Evolutionary conservation across 768 basidiomycete species (phyloP).

Genomic region (Coprinellus aureogranulatus): DNA sequence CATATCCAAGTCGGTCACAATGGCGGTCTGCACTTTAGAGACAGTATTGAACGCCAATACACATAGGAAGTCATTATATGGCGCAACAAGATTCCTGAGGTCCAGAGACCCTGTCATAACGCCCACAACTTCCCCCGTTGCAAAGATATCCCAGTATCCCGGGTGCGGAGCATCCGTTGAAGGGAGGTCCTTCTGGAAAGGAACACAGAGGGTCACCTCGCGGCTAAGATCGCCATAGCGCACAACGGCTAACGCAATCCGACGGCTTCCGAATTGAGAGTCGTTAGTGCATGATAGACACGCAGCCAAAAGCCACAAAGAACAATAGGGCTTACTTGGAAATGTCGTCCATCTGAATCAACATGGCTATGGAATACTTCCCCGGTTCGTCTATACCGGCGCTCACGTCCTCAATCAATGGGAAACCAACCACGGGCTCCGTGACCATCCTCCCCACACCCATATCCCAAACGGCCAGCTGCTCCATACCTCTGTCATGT

Average conservation of each 20-base stretch:
- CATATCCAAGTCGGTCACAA: slow-evolving; percentile 13
- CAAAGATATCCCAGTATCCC: slow-evolving; percentile 24
- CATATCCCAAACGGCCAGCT: slow-evolving; percentile 19
- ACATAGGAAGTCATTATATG: slow-evolving; percentile 8
- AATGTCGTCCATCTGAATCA: slow-evolving; percentile 9
- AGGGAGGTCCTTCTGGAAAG: slow-evolving; percentile 9
- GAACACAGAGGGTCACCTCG: slow-evolving; percentile 7
- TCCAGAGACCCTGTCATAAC: slow-evolving; percentile 11
- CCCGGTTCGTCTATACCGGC: slow-evolving; percentile 23
- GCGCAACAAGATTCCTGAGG: not conserved
- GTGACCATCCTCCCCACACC: slow-evolving; percentile 12
- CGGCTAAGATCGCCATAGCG: not conserved
- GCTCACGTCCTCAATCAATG: slow-evolving; percentile 24
- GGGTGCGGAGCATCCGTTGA: not conserved
- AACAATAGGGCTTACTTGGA: too few species aligned
- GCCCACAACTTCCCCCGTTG: slow-evolving; percentile 25
- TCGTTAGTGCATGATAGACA: not conserved
- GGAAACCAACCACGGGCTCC: slow-evolving; percentile 13
- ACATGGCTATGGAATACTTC: slow-evolving; percentile 24
- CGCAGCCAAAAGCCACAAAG: not conserved
- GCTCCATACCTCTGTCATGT: slow-evolving; percentile 18
- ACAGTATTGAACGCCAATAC: slow-evolving; percentile 21
- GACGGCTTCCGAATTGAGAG: not conserved
- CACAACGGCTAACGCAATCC: not conserved
- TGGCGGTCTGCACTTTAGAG: slow-evolving; percentile 13